Evolutionary conservation across 768 basidiomycete genomes (phyloP), one percentile per base, ranked within the genome.

Genomic region (Suillus lakei): DNA sequence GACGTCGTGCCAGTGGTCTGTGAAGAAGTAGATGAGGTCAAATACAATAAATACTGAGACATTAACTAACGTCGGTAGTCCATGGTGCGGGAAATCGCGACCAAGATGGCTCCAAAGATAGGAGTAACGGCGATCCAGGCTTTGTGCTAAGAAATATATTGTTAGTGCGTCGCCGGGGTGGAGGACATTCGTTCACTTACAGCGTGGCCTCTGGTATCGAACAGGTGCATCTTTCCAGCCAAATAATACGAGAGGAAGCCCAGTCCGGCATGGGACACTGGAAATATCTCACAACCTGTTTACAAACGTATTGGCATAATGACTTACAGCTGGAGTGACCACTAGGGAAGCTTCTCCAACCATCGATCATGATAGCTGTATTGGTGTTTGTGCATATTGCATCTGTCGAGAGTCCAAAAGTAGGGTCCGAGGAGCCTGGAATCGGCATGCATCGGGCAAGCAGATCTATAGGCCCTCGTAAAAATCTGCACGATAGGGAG

Each of bases 1-100:
- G 50, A 98, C 92, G 69, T 99, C 97, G 6, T 94, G 88, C 92
- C 93, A 96, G 75, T 97, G 95, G 76, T 97, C 92, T 94, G 67
- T 38, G 41, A 56, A 64, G 36, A 60, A 61, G 10, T 41, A 26
- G 26, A 21, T 32, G 61, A 60, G 62, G 59, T 59, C 26, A 70
- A 66, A 18, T 30, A 21, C 9, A n/a, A 36, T 39, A 16, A 16
- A 60, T 60, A 9, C 63, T 26, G 18, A 12, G 28, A 26, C 28
- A 63, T 46, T 26, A 34, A 83, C 86, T 64, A 71, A 93, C 91
- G 95, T 64, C 95, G 86, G 70, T 91, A 91, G 77, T 97, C 96
- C 92, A 96, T 96, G 3, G 93, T 96, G 23, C 96, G 88, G 7
- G 90, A 91, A 61, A 96, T 88, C 4, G 92, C 92, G 10, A 94